Evolutionary conservation across 78 protist species (phyloP).

Genomic region (Dictyostelium purpureum): DNA sequence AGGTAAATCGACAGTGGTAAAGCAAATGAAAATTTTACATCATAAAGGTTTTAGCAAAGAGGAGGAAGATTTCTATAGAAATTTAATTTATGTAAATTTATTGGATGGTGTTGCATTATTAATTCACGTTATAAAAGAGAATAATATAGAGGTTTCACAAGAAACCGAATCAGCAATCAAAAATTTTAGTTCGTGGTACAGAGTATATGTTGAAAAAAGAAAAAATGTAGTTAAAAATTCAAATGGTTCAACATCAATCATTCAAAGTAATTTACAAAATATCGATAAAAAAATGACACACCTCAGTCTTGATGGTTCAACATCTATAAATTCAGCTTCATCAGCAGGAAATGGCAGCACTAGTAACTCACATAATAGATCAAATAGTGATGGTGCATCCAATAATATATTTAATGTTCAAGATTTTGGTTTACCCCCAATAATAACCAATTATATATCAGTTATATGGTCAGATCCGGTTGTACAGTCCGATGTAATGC

Average conservation of each 20-base stretch:
- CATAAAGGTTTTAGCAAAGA: conserved; percentile 86
- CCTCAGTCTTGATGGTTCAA: neutral
- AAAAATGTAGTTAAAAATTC: neutral
- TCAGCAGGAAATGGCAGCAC: neutral
- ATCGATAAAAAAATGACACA: conserved; percentile 2
- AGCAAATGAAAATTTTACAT: conserved; percentile 91
- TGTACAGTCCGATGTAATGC: conserved; percentile 46
- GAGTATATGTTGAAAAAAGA: conserved; percentile 15
- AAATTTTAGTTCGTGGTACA: conserved; percentile 28
- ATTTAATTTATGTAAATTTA: conserved; percentile 36
- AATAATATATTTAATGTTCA: conserved; percentile 28
- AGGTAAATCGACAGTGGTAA: conserved; percentile 89
- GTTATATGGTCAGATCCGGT: conserved; percentile 51
- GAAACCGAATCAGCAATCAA: conserved; percentile 24
- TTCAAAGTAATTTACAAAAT: neutral
- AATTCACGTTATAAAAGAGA: conserved; percentile 13
- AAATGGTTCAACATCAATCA: neutral
- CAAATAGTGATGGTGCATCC: conserved; percentile 15
- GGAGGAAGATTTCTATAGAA: conserved; percentile 53
- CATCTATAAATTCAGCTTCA: neutral
- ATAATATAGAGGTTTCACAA: neutral
- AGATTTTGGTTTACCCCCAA: conserved; percentile 40
- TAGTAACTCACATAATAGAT: neutral
- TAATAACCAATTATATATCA: conserved; percentile 34
- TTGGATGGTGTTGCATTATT: conserved; percentile 62